Conservation (phyloP, 169 alveolate species). For the Plasmodium relictum region DNA sequence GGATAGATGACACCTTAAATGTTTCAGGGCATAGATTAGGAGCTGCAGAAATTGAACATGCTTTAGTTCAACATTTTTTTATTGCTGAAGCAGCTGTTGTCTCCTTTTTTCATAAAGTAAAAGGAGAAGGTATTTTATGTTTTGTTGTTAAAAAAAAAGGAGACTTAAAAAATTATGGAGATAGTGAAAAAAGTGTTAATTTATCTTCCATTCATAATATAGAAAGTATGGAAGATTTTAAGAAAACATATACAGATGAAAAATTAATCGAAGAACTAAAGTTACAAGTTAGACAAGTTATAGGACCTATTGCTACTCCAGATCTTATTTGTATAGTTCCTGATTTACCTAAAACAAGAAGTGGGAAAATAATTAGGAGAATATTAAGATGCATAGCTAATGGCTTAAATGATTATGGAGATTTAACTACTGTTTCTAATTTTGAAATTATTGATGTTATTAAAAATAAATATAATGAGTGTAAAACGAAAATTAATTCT, state of each 20-base stretch:
- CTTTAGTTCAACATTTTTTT: constrained; percentile 89
- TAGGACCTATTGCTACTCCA: constrained; percentile 96
- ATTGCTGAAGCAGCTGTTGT: constrained; percentile 95
- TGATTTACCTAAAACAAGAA: constrained; percentile 94
- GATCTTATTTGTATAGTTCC: constrained; percentile 90
- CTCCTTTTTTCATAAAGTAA: constrained; percentile 94
- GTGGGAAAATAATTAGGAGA: constrained; percentile 95
- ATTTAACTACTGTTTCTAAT: constrained; percentile 90
- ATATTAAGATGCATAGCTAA: constrained; percentile 93
- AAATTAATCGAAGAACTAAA: constrained; percentile 70
- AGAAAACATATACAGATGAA: constrained; percentile 32
- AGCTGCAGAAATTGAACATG: constrained; percentile 95
- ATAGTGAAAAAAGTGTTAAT: constrained; percentile 42
- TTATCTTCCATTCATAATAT: neutral
- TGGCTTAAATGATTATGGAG: constrained; percentile 86
- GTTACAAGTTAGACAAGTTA: constrained; percentile 85
- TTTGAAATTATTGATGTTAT: constrained; percentile 87
- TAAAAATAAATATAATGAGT: constrained; percentile 53
- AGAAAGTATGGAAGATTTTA: constrained; percentile 3
- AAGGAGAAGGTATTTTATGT: constrained; percentile 94
- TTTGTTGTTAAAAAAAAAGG: constrained; percentile 90
- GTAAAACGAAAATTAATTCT: constrained; percentile 8
- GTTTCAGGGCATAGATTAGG: constrained; percentile 96
- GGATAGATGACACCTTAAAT: constrained; percentile 97
- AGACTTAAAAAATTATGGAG: constrained; percentile 18